Evolutionary conservation across 2,329 filamentous ascomycete species (phyloP).

Genomic region (Zasmidium citrigriseum): DNA sequence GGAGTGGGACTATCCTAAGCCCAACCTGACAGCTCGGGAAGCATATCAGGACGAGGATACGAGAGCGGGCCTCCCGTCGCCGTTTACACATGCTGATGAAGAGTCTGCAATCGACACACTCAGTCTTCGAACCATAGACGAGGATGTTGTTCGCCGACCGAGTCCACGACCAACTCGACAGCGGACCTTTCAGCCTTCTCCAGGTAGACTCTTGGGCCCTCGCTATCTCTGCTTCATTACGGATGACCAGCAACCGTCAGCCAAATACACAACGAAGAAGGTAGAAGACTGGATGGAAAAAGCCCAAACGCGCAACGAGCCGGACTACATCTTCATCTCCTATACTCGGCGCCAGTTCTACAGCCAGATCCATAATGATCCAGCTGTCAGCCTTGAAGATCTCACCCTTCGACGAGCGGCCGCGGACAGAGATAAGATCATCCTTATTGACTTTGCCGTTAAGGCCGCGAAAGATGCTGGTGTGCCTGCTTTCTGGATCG

Average conservation of each 20-base stretch:
- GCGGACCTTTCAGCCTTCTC: neutral
- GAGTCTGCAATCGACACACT: neutral
- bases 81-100: neutral
- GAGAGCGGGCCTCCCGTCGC: neutral
- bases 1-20: neutral
- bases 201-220: neutral
- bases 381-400: neutral
- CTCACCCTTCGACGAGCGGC: neutral
- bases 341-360: neutral
- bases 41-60: neutral
- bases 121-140: slow-evolving; percentile 1
- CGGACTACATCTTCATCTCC: neutral
- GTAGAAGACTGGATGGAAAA: neutral
- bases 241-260: neutral
- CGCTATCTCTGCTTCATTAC: neutral
- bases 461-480: neutral
- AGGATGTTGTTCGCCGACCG: neutral
- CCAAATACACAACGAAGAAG: neutral
- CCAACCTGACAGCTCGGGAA: neutral
- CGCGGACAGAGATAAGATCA: neutral
- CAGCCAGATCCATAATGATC: neutral
- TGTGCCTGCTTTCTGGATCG: neutral
- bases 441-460: neutral
- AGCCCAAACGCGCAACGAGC: neutral
- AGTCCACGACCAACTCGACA: neutral